Evolutionary conservation across 164 flowering plant genomes (phyloP), one percentile per base, ranked within the genome.

Genomic region (Echeveria elegans): DNA sequence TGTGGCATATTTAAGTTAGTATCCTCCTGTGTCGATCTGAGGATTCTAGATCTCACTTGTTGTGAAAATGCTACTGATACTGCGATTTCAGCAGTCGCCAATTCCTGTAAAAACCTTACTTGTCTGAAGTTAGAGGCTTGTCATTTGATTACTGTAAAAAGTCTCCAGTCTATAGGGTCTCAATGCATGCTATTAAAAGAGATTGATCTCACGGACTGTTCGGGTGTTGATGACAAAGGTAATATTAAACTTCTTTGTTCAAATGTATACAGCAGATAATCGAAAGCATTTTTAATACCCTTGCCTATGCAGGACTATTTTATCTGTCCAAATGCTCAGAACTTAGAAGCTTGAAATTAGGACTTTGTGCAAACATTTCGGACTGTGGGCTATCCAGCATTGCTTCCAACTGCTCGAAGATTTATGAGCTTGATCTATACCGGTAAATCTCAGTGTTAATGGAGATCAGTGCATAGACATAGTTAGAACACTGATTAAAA

Each of bases 201-300:
- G 76, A 79, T 88, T 59, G 95, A 86, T 82, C 85, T 88, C 41
- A 88, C 91, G 0, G 96, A 88, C 69, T 86, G 91, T 64, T 41
- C 61, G 48, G 80, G 83, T 11, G 66, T 86, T 43, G 72, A 77
- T 71, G 88, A 88, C 34, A 70, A 60, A 43, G 94, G 94, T 84
- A 74, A 34, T 14, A 52, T 26, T 30, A 38, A 69, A 18, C 12
- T 15, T 30, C 6, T 23, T 41, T n/a, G n/a, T n/a, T 28, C 18
- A 12, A 18, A 15, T 24, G 21, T 19, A 30, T n/a, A 30, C 48
- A 9, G 66, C 26, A 19, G 30, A 21, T 34, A 19, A 58, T 68
- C 16, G 16, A 1, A 12, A 52, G 16, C 31, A 18, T 53, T 21
- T 18, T 67, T 40, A 37, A 37, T 9, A 9, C 24, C 23, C 4